Conservation (phyloP, 306 rosid genomes). For the Medicago arabica region DNA sequence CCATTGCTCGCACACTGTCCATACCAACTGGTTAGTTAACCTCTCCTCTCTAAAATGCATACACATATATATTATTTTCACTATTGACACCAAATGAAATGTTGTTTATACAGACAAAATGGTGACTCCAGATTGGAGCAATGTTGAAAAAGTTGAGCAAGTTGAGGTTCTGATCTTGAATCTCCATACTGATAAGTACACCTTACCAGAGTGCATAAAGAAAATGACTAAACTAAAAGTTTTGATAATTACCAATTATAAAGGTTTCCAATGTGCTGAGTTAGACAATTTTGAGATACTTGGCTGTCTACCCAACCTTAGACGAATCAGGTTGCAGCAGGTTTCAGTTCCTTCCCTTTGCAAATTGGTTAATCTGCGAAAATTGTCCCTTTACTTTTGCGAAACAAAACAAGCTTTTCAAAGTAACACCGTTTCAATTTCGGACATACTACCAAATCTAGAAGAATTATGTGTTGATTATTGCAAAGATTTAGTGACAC, state of each 20-base stretch:
- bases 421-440: constrained; percentile 5
- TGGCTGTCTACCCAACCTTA: constrained; percentile 39
- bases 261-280: constrained; percentile 20
- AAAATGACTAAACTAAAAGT: constrained; percentile 29
- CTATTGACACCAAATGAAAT: not conserved
- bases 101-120: constrained; percentile 50
- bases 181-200: constrained; percentile 27
- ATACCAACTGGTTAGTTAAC: constrained; percentile 55
- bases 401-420: constrained; percentile 15
- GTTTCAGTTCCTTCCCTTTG: constrained; percentile 44
- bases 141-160: constrained; percentile 37
- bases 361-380: constrained; percentile 30
- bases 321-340: constrained; percentile 54
- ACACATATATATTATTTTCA: not conserved
- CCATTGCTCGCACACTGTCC: constrained; percentile 39
- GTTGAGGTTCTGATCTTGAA: constrained; percentile 64
- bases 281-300: constrained; percentile 47
- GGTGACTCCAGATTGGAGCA: constrained; percentile 41
- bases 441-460: constrained; percentile 41
- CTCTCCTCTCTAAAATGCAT: not conserved
- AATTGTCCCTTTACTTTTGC: constrained; percentile 46
- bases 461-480: constrained; percentile 44
- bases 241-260: constrained; percentile 16
- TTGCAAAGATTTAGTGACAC: constrained; percentile 42
- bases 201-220: constrained; percentile 10